Conservation (phyloP, 108 stramenopile genomes). For the Fragilariopsis cylindrus region DNA sequence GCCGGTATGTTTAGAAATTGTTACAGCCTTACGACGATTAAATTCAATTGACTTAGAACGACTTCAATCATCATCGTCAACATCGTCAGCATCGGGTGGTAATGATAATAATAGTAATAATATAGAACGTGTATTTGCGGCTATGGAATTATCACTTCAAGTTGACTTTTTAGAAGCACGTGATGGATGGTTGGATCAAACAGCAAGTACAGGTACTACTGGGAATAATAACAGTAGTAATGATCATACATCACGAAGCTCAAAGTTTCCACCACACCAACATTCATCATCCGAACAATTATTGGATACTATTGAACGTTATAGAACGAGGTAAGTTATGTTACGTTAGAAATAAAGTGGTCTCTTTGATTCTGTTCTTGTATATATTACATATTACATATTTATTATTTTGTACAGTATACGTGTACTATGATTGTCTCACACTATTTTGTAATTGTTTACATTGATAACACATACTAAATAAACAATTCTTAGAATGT, state of each 20-base stretch:
- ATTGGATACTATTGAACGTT: constrained; percentile 83
- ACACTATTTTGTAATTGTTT: not conserved
- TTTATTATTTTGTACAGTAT: too few species aligned
- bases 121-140: constrained; percentile 70
- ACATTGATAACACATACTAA: not conserved
- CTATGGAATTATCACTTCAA: constrained; percentile 80
- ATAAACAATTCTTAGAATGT: constrained; percentile 47
- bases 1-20: constrained; percentile 85
- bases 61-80: constrained; percentile 12
- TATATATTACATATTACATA: too few species aligned
- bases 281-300: constrained; percentile 62
- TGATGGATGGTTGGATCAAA: constrained; percentile 77
- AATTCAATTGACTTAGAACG: constrained; percentile 85
- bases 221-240: constrained; percentile 30
- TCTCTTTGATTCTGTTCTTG: not conserved
- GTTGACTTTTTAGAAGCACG: constrained; percentile 86
- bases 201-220: not conserved
- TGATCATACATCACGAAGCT: constrained; percentile 12
- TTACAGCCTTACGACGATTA: constrained; percentile 77
- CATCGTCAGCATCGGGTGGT: too few species aligned
- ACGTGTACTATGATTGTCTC: too few species aligned
- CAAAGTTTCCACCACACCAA: constrained; percentile 5
- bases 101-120: constrained; percentile 6
- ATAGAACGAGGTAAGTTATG: constrained; percentile 72
- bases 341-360: not conserved